Evolutionary conservation across 2,329 filamentous ascomycete genomes (phyloP), one percentile per base, ranked within the genome.

Genomic region (Whalleya microplaca): DNA sequence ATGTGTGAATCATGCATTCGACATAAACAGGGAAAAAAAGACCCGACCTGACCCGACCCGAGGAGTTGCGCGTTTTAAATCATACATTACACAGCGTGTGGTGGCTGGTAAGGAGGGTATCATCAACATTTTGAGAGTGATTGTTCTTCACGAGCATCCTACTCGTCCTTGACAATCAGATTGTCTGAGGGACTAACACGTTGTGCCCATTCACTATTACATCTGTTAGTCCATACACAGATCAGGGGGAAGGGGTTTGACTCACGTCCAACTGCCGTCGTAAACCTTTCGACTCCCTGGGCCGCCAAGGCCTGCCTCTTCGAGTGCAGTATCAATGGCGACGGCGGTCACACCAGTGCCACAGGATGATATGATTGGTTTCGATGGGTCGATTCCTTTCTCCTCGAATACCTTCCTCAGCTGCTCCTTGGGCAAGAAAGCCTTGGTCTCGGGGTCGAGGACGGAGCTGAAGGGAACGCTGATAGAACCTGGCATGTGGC

Each of bases 211-310:
- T 87, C 84, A 21, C 84, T 87, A 54, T 32, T n/a, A 57, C 16
- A 55, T 41, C 27, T 51, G 69, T 76, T 67, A 75, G 71, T 45
- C 20, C 18, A 46, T 21, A 32, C 12, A 27, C 27, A 41, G 12
- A 23, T 46, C 29, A 42, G n/a, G 3, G 21, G 37, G 16, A 41
- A 20, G 18, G 14, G 51, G 41, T 32, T 48, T 20, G 41, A 88
- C 90, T 86, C 80, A 96, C 84, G 95, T 98, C 95, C 95, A 99
- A 74, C 93, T 96, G 46, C 95, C 95, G 73, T 99, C 95, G 69
- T 99, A 99, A 20, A 99, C 81, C 70, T 84, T 87, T 64, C 91
- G 84, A 52, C 84, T 84, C 58, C 87, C 82, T 0, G 83, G 75
- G 3, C 84, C 78, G 1, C 89, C 90, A 69, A 86, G 93, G 1